Percentiles rank a stretch among this genome's conserved stretches.
These are phyloP conservation scores for Scheffersomyces segobiensis DNA, from an alignment of 1,139 yeast species.

Conservation along the genomic window DNA sequence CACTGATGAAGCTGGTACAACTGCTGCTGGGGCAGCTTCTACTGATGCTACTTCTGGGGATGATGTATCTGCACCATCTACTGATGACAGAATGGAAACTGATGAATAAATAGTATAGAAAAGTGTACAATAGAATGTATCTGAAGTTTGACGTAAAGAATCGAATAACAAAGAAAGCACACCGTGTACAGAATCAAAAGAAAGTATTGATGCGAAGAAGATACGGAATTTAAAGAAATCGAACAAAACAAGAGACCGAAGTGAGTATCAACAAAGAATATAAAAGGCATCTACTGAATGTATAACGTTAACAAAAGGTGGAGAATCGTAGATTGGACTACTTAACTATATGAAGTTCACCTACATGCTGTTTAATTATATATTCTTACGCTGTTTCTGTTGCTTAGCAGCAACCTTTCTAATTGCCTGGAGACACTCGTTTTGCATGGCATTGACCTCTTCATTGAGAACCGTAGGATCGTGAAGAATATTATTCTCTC, in stretches of 20 bases:
- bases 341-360: constrained; percentile 4
- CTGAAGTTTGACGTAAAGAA: neutral
- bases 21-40: constrained; percentile 14
- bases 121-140: neutral
- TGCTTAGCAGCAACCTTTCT: constrained; percentile 53
- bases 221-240: neutral
- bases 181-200: neutral
- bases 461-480: constrained; percentile 40
- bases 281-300: neutral
- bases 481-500: constrained; percentile 33
- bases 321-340: neutral
- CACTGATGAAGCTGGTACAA: constrained; percentile 10
- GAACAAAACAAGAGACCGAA: neutral
- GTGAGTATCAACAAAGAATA: neutral
- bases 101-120: constrained; percentile 31
- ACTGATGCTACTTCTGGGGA: constrained; percentile 7
- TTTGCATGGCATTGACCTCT: constrained; percentile 52
- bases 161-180: neutral
- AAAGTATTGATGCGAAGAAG: neutral
- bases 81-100: constrained; percentile 56
- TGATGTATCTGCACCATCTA: constrained; percentile 13
- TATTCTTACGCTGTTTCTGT: constrained; percentile 14
- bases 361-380: constrained; percentile 2
- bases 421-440: constrained; percentile 50
- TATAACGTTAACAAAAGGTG: neutral